These are phyloP conservation scores for Sugiyamaella paludigena DNA, from an alignment of 1,139 yeast genomes.

Conservation along the genomic window DNA sequence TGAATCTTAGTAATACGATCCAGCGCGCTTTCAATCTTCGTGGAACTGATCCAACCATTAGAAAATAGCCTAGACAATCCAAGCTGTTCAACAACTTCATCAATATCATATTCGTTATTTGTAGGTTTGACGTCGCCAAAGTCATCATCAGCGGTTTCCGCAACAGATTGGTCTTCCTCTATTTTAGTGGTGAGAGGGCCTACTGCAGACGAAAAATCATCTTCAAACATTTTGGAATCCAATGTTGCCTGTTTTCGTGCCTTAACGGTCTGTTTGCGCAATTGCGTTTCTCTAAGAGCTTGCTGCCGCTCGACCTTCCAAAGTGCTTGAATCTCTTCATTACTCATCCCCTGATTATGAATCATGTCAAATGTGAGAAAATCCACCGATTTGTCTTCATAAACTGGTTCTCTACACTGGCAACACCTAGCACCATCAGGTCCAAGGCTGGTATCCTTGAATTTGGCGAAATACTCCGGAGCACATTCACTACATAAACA, in stretches of 20 bases:
- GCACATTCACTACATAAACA: slow-evolving; percentile 35
- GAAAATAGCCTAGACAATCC: slow-evolving; percentile 30
- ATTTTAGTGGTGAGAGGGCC: neutral
- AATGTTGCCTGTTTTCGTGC: slow-evolving; percentile 12
- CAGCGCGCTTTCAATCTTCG: slow-evolving; percentile 52
- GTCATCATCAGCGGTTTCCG: slow-evolving; percentile 11
- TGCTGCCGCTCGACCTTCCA: slow-evolving; percentile 17
- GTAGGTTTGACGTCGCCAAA: slow-evolving; percentile 8
- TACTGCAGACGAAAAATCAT: slow-evolving; percentile 9
- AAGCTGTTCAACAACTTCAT: slow-evolving; percentile 28
- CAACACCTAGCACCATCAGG: slow-evolving; percentile 26
- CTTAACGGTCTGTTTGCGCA: slow-evolving; percentile 12
- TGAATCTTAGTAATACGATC: slow-evolving; percentile 46
- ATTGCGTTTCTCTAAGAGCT: slow-evolving; percentile 7
- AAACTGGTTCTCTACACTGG: slow-evolving; percentile 25
- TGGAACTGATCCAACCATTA: slow-evolving; percentile 37
- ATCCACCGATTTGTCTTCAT: slow-evolving; percentile 24
- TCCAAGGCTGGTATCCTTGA: slow-evolving; percentile 20
- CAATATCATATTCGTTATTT: slow-evolving; percentile 10
- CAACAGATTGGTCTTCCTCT: slow-evolving; percentile 1
- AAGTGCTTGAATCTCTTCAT: slow-evolving; percentile 21
- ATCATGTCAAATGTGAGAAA: slow-evolving; percentile 31
- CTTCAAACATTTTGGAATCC: slow-evolving; percentile 22
- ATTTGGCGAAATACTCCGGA: slow-evolving; percentile 21
- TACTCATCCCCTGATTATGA: slow-evolving; percentile 24